Conservation (phyloP, 2,329 filamentous ascomycete species). For the Fusarium staphyleae region DNA sequence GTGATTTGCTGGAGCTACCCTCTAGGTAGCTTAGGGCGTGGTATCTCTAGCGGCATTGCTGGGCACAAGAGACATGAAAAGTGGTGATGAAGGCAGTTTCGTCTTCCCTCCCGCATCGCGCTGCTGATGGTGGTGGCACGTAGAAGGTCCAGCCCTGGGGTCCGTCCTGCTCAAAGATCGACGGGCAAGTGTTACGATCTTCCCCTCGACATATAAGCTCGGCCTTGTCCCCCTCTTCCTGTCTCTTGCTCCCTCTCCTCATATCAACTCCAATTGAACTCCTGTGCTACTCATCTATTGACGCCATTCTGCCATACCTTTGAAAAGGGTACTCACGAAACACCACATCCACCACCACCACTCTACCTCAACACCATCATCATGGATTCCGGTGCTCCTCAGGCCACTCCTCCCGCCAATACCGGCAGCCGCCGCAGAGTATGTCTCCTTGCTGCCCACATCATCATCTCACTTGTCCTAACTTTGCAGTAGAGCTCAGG, state of each 20-base stretch:
- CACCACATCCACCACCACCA: background rate
- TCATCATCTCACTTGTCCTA: background rate
- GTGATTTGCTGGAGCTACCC: background rate
- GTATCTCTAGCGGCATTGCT: background rate
- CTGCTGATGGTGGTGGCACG: background rate
- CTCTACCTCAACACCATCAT: constrained; percentile 12
- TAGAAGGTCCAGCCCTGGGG: background rate
- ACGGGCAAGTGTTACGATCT: constrained; percentile 7
- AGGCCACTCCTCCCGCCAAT: constrained; percentile 26
- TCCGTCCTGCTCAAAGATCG: constrained; percentile 9
- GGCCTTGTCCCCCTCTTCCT: constrained; percentile 10
- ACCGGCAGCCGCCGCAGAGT: constrained; percentile 44
- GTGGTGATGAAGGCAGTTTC: constrained; percentile 31
- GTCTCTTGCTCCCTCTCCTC: background rate
- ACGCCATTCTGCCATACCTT: constrained; percentile 1
- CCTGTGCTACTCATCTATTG: background rate
- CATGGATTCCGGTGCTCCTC: constrained; percentile 44
- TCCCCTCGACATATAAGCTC: constrained; percentile 19
- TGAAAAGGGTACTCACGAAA: background rate
- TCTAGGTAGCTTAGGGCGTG: background rate
- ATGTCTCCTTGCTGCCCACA: background rate
- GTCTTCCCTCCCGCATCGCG: constrained; percentile 13
- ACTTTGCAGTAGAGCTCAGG: constrained; percentile 51
- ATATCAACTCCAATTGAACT: constrained; percentile 1
- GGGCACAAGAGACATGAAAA: background rate